Base-by-base conservation (phyloP, 805 yeast genomes). In the Hanseniaspora pseudoguilliermondii region DNA sequence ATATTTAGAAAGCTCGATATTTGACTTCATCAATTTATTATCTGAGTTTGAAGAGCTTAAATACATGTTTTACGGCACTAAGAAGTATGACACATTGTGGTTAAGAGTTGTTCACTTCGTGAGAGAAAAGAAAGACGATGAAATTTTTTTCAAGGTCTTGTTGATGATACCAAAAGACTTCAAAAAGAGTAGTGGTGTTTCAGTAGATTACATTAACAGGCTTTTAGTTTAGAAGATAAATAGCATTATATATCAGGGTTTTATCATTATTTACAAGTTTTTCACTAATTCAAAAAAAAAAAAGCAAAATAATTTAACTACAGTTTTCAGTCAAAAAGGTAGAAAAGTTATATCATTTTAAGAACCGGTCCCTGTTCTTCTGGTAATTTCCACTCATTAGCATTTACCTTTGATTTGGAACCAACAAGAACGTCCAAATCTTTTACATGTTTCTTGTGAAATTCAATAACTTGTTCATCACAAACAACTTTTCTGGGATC, bases 391-490 rank as follows among this genome's bases (percentile, higher is more conserved):
- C 8, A 16, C 15, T n/a, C 9, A 36, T 7, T n/a, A n/a, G 15
- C 40, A 36, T 5, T 36, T 36, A 8, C 2, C 3, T 3, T 36
- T 16, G n/a, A 11, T 36, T 36, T 39, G 6, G 15, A 5, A 2
- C 16, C 23, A 20, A 13, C 43, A 21, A 20, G 43, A 2, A 9
- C 10, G 10, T 32, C 21, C 20, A 46, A 11, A 20, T 46, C 27
- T 15, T 46, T 18, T 2, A 46, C 47, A 11, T 16, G 20, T 0
- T 75, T 68, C 13, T 70, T 60, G 65, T 93, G 93, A 63, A 91
- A 93, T 11, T 75, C 73, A 20, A 74, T 73, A 2, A 93, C 98
- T 60, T 75, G 78, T 1, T 74, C 74, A 68, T 89, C 87, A 0
- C 91, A 85, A 63, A 69, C 73, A 16, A 93, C 86, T 63, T 79